A percentile compares a stretch with the other conserved stretches of the same genome.
Conservation (phyloP, 768 basidiomycete genomes). For the Gymnopilus junonius region DNA sequence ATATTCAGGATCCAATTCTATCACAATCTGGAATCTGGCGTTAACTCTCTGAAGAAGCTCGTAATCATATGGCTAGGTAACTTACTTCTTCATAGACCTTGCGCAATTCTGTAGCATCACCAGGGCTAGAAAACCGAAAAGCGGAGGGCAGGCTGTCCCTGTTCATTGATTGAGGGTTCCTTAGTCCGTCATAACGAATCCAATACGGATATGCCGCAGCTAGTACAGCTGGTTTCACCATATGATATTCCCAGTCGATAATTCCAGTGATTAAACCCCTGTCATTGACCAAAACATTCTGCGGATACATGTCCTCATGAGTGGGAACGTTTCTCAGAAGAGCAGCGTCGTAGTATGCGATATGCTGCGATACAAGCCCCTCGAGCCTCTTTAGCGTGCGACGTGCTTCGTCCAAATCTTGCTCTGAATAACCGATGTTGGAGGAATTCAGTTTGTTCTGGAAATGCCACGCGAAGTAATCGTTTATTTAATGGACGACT, state of each 20-base stretch:
- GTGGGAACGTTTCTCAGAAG: not conserved
- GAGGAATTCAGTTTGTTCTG: not conserved
- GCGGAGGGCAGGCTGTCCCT: not conserved
- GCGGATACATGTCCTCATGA: not conserved
- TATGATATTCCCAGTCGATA: slow-evolving; percentile 8
- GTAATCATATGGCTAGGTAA: not conserved
- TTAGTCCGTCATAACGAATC: slow-evolving; percentile 1
- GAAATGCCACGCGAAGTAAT: not conserved
- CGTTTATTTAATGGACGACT: not conserved
- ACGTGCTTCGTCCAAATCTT: not conserved
- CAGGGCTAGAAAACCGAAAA: not conserved
- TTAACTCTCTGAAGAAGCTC: not conserved
- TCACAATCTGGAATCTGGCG: slow-evolving; percentile 15
- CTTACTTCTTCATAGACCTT: not conserved
- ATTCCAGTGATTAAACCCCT: not conserved
- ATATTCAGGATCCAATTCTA: not conserved
- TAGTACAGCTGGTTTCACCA: slow-evolving; percentile 1
- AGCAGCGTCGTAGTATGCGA: not conserved
- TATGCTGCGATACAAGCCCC: not conserved
- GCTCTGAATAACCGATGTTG: not conserved
- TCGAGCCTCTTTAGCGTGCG: not conserved
- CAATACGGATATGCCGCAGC: slow-evolving; percentile 4
- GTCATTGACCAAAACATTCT: not conserved
- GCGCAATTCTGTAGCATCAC: not conserved
- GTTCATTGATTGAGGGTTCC: not conserved